phyloP scores from a whole-genome alignment of 2,329 filamentous ascomycete genomes.

The Tricladium varicosporioides region DNA sequence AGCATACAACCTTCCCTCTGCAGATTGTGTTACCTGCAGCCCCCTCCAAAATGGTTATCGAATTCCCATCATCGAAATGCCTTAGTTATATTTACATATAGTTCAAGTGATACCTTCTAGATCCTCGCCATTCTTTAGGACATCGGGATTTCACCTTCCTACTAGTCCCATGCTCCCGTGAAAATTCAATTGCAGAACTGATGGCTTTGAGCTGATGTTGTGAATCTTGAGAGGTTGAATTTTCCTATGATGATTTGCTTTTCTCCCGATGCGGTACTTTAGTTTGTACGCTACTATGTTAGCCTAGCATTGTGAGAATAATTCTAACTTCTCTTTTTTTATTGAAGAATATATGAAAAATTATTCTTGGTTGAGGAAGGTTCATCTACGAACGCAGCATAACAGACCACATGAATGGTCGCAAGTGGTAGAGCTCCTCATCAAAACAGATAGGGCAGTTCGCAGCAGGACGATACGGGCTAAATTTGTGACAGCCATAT shows the following conservation, averaged over 20 bases:
- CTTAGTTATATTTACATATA: not conserved
- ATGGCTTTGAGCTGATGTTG: not conserved
- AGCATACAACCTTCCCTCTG: not conserved
- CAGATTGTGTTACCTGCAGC: not conserved
- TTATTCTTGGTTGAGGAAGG: too few species aligned
- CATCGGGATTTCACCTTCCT: not conserved
- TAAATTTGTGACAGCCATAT: too few species aligned
- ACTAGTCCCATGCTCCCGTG: not conserved
- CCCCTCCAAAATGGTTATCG: slow-evolving; percentile 2
- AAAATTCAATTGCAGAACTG: not conserved
- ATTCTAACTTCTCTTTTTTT: not conserved
- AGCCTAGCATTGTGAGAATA: not conserved
- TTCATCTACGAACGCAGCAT: too few species aligned
- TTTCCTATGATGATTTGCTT: not conserved
- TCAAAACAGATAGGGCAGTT: too few species aligned
- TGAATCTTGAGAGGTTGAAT: not conserved
- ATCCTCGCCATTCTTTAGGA: not conserved
- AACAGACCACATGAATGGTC: too few species aligned
- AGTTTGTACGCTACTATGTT: not conserved
- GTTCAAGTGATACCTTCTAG: not conserved
- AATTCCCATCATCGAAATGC: not conserved
- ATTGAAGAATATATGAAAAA: too few species aligned
- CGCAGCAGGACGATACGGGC: too few species aligned
- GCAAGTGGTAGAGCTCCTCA: too few species aligned
- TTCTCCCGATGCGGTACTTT: not conserved